Evolutionary conservation across 768 basidiomycete species (phyloP), one percentile per base, ranked within the genome.

Genomic region (Mycena galericulata): DNA sequence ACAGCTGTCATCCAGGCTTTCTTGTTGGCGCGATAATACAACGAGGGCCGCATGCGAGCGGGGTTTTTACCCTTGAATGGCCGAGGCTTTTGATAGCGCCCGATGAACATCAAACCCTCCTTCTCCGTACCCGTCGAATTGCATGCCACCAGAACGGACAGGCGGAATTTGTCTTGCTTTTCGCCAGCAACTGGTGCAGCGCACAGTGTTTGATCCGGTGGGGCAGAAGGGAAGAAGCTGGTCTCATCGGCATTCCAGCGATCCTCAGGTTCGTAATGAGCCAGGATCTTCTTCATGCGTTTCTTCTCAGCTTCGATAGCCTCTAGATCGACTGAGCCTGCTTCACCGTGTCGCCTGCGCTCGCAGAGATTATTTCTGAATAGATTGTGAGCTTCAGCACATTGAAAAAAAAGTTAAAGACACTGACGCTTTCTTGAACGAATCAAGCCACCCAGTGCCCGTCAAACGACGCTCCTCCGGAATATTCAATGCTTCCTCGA

Each of bases 1-100:
- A 32, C 47, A 12, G 49, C 22, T 10, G 72, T 78, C 78, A 79
- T 79, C 78, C 77, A 79, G 1, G 74, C 74, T 32, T 56, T 78
- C 67, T 73, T 74, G 67, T 77, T 77, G 49, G 71, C 67, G 0
- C 59, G 62, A 57, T 78, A 79, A 60, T 75, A 70, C 32, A 75
- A 72, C 27, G n/a, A n/a, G n/a, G n/a, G n/a, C n/a, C n/a, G n/a
- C n/a, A n/a, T n/a, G n/a, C n/a, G n/a, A n/a, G n/a, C n/a, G n/a
- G n/a, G n/a, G n/a, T n/a, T n/a, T n/a, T n/a, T n/a, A n/a, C n/a
- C n/a, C n/a, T n/a, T n/a, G 67, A 75, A 77, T 55, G 11, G 68
- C 11, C 71, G 73, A 17, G 67, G 77, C 34, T 14, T 54, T 57
- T 27, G 62, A 46, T 47, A 74, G 38, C 70, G 72, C 4, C 78